Percentiles rank a stretch among this genome's conserved stretches.
These are phyloP conservation scores for Paramecium bursaria DNA, from an alignment of 73 alveolate species.

Conservation along the genomic window DNA sequence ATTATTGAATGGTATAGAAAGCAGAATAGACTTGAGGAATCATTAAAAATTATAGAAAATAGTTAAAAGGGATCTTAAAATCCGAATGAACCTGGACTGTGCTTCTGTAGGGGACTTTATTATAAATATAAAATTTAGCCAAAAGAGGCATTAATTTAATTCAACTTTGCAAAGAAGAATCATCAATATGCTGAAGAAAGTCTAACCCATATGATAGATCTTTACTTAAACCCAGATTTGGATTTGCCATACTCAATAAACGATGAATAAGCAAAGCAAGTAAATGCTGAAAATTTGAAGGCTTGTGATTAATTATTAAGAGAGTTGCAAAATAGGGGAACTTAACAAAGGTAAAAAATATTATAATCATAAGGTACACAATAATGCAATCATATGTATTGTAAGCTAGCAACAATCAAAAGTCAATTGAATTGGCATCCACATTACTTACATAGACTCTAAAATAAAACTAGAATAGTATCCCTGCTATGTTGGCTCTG, in stretches of 20 bases:
- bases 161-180: slow-evolving; percentile 92
- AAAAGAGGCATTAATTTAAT: slow-evolving; percentile 89
- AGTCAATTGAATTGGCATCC: slow-evolving; percentile 81
- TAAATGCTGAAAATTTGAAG: slow-evolving; percentile 56
- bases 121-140: slow-evolving; percentile 89
- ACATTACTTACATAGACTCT: slow-evolving; percentile 81
- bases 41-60: slow-evolving; percentile 76
- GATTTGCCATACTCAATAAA: slow-evolving; percentile 63
- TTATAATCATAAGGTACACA: slow-evolving; percentile 73
- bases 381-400: slow-evolving; percentile 86
- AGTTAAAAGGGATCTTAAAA: slow-evolving; percentile 76
- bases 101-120: slow-evolving; percentile 94
- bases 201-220: slow-evolving; percentile 92
- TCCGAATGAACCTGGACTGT: slow-evolving; percentile 92
- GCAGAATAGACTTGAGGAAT: slow-evolving; percentile 75
- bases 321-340: slow-evolving; percentile 61
- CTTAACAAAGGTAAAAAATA: slow-evolving; percentile 52
- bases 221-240: slow-evolving; percentile 83
- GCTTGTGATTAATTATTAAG: slow-evolving; percentile 66
- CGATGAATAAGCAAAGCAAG: slow-evolving; percentile 59
- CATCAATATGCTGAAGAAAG: slow-evolving; percentile 91
- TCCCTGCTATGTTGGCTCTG: slow-evolving; percentile 93
- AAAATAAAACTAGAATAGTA: slow-evolving; percentile 81
- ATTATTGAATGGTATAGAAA: slow-evolving; percentile 61
- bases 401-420: slow-evolving; percentile 83